Conservation (phyloP, 1,284 basidiomycete genomes). For the Moniliella sp. region DNA sequence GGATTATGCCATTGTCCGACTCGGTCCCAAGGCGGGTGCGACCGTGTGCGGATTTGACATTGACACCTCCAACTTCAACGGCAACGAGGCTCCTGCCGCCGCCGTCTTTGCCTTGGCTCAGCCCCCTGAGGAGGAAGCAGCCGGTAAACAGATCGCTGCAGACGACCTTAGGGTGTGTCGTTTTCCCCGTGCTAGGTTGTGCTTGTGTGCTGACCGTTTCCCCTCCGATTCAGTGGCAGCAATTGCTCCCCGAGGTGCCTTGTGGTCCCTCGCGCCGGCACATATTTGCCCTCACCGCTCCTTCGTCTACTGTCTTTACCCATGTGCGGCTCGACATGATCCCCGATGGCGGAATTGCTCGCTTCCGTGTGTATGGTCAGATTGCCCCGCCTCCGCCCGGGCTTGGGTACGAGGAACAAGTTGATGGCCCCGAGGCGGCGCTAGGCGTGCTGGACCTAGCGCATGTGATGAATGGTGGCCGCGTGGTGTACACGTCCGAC, state of each 20-base stretch:
- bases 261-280: conserved; percentile 60
- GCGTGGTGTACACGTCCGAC: conserved; percentile 52
- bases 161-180: conserved; percentile 7
- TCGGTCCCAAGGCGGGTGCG: conserved; percentile 52
- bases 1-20: conserved; percentile 79
- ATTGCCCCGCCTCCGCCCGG: conserved; percentile 19
- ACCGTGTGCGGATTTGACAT: conserved; percentile 65
- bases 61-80: conserved; percentile 84
- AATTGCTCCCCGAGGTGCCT: conserved; percentile 14
- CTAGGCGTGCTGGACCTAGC: conserved; percentile 54
- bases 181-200: background rate
- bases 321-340: conserved; percentile 84
- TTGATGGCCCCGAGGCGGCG: conserved; percentile 4
- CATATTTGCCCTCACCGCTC: conserved; percentile 50
- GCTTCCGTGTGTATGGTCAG: conserved; percentile 34
- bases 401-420: conserved; percentile 31
- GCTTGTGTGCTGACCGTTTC: background rate
- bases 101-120: conserved; percentile 14
- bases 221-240: conserved; percentile 10
- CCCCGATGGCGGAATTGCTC: conserved; percentile 61
- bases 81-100: conserved; percentile 49
- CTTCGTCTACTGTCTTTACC: conserved; percentile 38
- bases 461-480: conserved; percentile 68
- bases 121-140: conserved; percentile 8
- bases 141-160: conserved; percentile 5